Conservation (phyloP, 192 early-diverging fungal species). For the Gigaspora rosea region DNA sequence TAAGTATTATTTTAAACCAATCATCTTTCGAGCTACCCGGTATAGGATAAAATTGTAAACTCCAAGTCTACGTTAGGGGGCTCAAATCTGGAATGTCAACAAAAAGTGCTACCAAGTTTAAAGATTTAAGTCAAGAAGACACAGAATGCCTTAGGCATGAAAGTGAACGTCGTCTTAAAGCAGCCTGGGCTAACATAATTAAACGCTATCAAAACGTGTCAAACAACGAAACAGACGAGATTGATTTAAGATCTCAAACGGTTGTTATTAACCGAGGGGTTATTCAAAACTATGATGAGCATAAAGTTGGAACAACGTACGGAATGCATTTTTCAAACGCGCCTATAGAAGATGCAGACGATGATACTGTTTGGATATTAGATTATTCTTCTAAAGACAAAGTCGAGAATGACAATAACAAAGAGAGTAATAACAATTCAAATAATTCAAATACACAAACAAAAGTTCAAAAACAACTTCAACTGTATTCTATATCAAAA, state of each 20-base stretch:
- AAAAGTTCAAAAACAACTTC: too few species aligned
- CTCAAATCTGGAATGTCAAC: too few species aligned
- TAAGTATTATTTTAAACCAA: too few species aligned
- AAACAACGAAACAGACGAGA: neutral
- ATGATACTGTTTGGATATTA: neutral
- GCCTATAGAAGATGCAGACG: neutral
- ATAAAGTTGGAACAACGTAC: neutral
- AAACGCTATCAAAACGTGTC: slow-evolving; percentile 13
- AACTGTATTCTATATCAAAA: too few species aligned
- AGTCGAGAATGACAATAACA: too few species aligned
- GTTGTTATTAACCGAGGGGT: neutral
- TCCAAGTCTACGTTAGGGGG: too few species aligned
- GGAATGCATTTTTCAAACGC: neutral
- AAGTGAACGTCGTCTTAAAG: slow-evolving; percentile 6
- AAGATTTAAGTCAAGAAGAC: neutral
- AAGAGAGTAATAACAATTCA: too few species aligned
- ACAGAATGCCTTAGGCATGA: neutral
- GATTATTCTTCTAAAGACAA: neutral
- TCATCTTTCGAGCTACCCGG: too few species aligned
- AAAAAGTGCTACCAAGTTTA: too few species aligned
- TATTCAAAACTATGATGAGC: neutral
- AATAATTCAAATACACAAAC: too few species aligned
- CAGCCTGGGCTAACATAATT: slow-evolving; percentile 16
- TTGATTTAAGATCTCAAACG: neutral
- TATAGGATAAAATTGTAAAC: too few species aligned